phyloP scores from a whole-genome alignment of 768 basidiomycete genomes.

The Tylopilus vinaceipallidus region DNA sequence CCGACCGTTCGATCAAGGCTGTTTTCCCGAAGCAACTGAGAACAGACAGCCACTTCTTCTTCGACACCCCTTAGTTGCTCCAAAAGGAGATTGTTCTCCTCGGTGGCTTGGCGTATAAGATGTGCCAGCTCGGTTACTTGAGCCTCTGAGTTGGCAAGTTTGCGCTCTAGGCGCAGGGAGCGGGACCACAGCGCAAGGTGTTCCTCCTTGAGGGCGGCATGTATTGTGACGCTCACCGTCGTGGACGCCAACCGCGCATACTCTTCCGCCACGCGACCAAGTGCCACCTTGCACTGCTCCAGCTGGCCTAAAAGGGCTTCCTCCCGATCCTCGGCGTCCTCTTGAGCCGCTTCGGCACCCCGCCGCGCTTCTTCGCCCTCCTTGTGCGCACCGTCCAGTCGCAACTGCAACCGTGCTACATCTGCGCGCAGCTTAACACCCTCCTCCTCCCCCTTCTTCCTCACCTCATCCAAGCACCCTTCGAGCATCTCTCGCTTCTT shows the following conservation, averaged over 20 bases:
- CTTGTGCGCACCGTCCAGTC: constrained; percentile 36
- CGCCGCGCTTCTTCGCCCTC: constrained; percentile 37
- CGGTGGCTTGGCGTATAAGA: constrained; percentile 56
- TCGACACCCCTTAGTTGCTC: constrained; percentile 18
- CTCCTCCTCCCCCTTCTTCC: constrained; percentile 43
- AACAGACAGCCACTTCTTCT: constrained; percentile 18
- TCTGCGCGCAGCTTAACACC: constrained; percentile 32
- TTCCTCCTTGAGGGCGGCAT: constrained; percentile 41
- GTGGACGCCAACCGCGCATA: constrained; percentile 49
- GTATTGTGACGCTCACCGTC: constrained; percentile 37
- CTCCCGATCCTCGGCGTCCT: constrained; percentile 38
- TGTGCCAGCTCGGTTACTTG: constrained; percentile 65
- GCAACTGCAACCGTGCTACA: constrained; percentile 35
- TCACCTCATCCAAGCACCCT: constrained; percentile 40
- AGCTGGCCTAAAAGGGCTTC: constrained; percentile 48
- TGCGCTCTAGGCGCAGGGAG: constrained; percentile 58
- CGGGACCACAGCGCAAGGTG: constrained; percentile 40
- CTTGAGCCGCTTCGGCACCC: constrained; percentile 32
- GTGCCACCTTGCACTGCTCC: constrained; percentile 45
- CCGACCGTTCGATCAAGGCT: neutral
- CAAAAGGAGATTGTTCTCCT: constrained; percentile 47
- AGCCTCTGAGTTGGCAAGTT: constrained; percentile 63
- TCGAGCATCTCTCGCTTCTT: constrained; percentile 50
- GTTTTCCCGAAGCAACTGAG: constrained; percentile 10
- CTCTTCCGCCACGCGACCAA: constrained; percentile 50